Evolutionary conservation across 1,139 yeast species (phyloP), one percentile per base, ranked within the genome.

Genomic region (Scheffersomyces quercinus): DNA sequence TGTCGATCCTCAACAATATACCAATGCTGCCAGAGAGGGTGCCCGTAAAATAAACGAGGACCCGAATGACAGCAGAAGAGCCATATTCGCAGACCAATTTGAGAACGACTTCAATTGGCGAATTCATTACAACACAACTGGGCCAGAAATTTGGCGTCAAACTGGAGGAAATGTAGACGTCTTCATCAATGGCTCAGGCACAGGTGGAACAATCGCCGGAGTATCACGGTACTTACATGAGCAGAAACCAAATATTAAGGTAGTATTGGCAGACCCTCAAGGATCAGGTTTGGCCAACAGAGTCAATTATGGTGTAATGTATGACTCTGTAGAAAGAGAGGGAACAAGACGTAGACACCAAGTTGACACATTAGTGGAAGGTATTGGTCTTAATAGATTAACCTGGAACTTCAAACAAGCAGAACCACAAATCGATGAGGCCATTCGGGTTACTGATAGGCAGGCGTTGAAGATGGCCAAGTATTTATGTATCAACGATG

Each of bases 281-380:
- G 99, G 99, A 0, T 83, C 95, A 10, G 99, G 99, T 0, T 77
- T 93, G 52, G 86, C 77, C 57, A 90, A 93, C 66, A 72, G 96
- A 48, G 80, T 93, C 44, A 88, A 88, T 56, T 83, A 70, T 57
- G 97, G 97, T 1, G 98, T 93, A 5, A 89, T 93, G 97, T 93
- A 88, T 62, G 96, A 91, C 55, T 52, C 73, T 2, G 91, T 83
- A 13, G 99, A 93, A 63, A 83, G 77, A 53, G 99, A 93, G 66
- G 99, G 99, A 1, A 88, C 95, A 0, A 75, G 98, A 54, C 77
- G 98, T 59, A 75, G 99, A 53, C 98, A 93, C 60, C 99, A 93
- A 64, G 98, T 93, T 1, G 99, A 93, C 62, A 93, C 98, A 0
- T 64, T 91, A 2, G 85, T 93, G 2, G 99, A 93, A 64, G 99